A percentile compares a stretch with the other conserved stretches of the same genome.
phyloP scores from a whole-genome alignment of 1,284 basidiomycete genomes.

The Cutaneotrichosporon cutaneum region DNA sequence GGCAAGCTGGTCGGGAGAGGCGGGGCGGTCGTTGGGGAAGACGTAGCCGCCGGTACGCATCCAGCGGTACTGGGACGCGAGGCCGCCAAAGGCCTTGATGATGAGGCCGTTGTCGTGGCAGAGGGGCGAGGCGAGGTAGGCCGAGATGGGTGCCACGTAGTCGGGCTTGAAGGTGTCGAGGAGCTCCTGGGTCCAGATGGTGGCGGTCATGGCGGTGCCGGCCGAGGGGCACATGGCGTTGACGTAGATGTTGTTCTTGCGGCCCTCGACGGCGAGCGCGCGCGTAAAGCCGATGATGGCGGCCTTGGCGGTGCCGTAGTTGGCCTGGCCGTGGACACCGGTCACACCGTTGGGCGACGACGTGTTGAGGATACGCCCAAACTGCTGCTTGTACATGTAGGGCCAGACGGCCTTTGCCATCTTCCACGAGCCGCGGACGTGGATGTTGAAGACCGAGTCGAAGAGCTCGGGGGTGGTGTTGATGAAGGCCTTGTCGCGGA shows the following conservation, averaged over 20 bases:
- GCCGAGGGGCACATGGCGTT: slow-evolving; percentile 89
- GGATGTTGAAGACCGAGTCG: slow-evolving; percentile 86
- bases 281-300: slow-evolving; percentile 88
- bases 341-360: slow-evolving; percentile 86
- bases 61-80: slow-evolving; percentile 91
- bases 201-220: slow-evolving; percentile 86
- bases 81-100: slow-evolving; percentile 89
- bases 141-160: slow-evolving; percentile 87
- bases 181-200: slow-evolving; percentile 84
- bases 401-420: slow-evolving; percentile 96
- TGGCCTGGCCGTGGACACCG: slow-evolving; percentile 90
- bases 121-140: slow-evolving; percentile 82
- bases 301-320: slow-evolving; percentile 91
- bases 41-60: slow-evolving; percentile 71
- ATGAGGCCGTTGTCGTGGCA: slow-evolving; percentile 71
- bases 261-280: slow-evolving; percentile 87
- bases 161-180: slow-evolving; percentile 79
- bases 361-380: slow-evolving; percentile 92
- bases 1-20: slow-evolving; percentile 75
- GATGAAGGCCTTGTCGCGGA: slow-evolving; percentile 87
- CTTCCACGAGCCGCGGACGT: slow-evolving; percentile 76
- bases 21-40: slow-evolving; percentile 74
- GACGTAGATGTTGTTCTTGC: slow-evolving; percentile 83
- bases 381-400: slow-evolving; percentile 94
- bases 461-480: slow-evolving; percentile 89